phyloP scores from a whole-genome alignment of 305 asterid species.

The Fraxinus latifolia region DNA sequence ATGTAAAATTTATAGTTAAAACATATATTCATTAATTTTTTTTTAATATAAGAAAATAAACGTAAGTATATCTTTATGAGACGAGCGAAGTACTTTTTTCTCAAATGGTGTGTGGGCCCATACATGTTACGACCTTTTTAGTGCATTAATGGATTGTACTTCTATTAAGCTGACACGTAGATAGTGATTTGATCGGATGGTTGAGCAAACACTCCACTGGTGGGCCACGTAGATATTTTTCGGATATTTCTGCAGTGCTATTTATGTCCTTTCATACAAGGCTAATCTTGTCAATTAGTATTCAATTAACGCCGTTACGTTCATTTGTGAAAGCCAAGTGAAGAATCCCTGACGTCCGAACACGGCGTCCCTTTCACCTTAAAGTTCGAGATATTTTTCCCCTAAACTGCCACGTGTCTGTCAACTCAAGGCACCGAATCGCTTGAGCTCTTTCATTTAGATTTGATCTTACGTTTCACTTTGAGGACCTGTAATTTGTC shows the following conservation, averaged over 20 bases:
- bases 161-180: background rate
- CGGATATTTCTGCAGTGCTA: constrained; percentile 22
- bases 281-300: constrained; percentile 1
- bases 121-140: no score
- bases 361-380: constrained; percentile 22
- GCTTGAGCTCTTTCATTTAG: constrained; percentile 30
- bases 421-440: constrained; percentile 31
- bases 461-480: constrained; percentile 12
- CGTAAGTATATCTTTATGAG: no score
- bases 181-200: background rate
- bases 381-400: constrained; percentile 27
- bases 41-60: no score
- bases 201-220: background rate
- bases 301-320: constrained; percentile 21
- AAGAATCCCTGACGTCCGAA: background rate
- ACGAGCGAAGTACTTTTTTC: no score
- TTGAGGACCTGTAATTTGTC: background rate
- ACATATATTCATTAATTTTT: no score
- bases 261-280: constrained; percentile 2
- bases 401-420: constrained; percentile 36
- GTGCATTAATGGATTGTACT: background rate
- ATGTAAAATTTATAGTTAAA: no score
- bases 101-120: no score
- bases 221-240: background rate
- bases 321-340: background rate